A percentile compares a stretch with the other conserved stretches of the same genome.
phyloP scores from a whole-genome alignment of 306 rosid species.

The Calophaca sinica region DNA sequence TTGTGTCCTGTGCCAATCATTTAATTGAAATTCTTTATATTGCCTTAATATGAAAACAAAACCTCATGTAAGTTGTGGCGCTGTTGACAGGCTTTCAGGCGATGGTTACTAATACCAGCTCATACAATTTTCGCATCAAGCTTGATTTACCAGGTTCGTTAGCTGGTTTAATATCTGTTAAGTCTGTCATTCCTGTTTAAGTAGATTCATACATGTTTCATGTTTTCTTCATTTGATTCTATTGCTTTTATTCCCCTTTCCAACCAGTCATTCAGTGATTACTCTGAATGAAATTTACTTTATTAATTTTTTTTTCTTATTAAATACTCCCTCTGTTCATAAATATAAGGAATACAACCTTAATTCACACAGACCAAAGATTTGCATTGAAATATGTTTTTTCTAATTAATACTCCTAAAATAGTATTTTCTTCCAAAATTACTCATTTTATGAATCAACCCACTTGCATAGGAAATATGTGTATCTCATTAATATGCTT shows the following conservation, averaged over 20 bases:
- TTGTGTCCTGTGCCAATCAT: conserved; percentile 21
- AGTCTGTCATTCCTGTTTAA: conserved; percentile 17
- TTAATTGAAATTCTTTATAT: neutral
- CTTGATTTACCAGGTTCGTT: conserved; percentile 83
- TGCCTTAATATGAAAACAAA: conserved; percentile 5
- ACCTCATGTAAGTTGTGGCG: conserved; percentile 33
- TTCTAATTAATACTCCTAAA: no score
- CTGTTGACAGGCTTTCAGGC: conserved; percentile 83
- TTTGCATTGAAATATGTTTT: no score
- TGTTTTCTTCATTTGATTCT: neutral
- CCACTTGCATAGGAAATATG: no score
- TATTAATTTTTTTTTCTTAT: neutral
- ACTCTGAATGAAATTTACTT: neutral
- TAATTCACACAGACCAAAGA: no score
- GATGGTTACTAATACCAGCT: conserved; percentile 76
- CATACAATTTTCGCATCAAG: conserved; percentile 70
- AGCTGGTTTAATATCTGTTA: conserved; percentile 21
- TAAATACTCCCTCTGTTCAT: no score
- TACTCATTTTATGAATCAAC: no score
- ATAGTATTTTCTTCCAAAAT: no score
- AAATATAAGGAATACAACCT: no score
- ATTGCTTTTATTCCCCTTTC: conserved; percentile 5
- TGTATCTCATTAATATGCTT: no score
- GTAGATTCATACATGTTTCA: conserved; percentile 25
- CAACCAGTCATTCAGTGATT: no score